A percentile compares a stretch with the other conserved stretches of the same genome.
Evolutionary conservation across 1,284 basidiomycete genomes (phyloP).

Genomic region (Ceratobasidium sp.): DNA sequence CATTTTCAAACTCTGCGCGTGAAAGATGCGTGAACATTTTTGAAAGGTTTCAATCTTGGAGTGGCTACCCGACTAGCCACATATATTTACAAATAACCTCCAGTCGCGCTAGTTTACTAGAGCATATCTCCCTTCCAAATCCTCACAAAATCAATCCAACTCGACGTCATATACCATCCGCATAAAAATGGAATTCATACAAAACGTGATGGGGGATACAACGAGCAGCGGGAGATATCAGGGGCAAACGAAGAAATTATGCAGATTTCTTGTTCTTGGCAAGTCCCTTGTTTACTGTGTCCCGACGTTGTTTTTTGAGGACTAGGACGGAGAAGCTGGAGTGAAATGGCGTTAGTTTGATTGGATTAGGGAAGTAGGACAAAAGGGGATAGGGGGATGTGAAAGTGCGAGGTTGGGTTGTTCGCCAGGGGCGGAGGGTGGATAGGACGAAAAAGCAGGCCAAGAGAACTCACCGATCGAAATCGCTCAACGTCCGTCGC

Average conservation of each 20-base stretch:
- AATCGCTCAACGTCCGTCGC: slow-evolving; percentile 87
- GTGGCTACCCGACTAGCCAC: too few species aligned
- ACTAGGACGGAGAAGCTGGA: slow-evolving; percentile 74
- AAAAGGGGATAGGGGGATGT: too few species aligned
- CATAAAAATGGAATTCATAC: slow-evolving; percentile 34
- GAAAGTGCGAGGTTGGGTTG: too few species aligned
- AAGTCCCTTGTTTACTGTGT: slow-evolving; percentile 75
- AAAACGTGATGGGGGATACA: slow-evolving; percentile 15
- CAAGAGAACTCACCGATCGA: slow-evolving; percentile 75
- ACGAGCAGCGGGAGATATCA: slow-evolving; percentile 11
- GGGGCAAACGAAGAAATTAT: slow-evolving; percentile 50
- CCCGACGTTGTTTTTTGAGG: slow-evolving; percentile 80
- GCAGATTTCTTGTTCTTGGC: slow-evolving; percentile 62
- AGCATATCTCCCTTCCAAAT: too few species aligned
- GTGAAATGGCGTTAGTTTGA: too few species aligned
- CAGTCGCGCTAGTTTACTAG: too few species aligned
- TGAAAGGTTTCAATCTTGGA: too few species aligned
- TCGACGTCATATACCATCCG: slow-evolving; percentile 14
- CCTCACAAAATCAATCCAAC: too few species aligned
- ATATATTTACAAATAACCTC: too few species aligned
- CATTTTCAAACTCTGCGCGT: too few species aligned
- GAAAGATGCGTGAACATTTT: too few species aligned
- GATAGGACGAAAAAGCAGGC: not conserved
- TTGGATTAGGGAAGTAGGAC: too few species aligned
- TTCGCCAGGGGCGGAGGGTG: not conserved